A percentile compares a stretch with the other conserved stretches of the same genome.
Conservation (phyloP, 2,329 filamentous ascomycete species). For the Acephala macrosclerotiorum region DNA sequence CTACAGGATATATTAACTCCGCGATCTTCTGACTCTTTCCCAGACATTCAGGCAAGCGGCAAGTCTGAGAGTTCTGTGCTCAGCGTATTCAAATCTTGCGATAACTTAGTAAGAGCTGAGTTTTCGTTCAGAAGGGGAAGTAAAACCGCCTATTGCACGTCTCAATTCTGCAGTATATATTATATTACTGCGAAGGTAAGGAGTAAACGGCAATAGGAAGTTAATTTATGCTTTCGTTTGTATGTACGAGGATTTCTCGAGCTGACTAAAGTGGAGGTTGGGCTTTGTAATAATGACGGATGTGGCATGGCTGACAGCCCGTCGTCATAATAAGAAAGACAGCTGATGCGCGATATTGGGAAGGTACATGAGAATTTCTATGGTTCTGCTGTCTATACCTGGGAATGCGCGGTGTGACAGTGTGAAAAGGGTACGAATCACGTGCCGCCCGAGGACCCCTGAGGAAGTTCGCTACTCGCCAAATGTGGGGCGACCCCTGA, state of each 20-base stretch:
- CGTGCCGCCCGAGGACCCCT: not conserved
- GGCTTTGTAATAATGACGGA: constrained; percentile 9
- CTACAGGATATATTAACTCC: constrained; percentile 10
- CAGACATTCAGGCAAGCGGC: not conserved
- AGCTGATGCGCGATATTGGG: constrained; percentile 8
- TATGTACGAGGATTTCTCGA: not conserved
- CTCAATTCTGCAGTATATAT: constrained; percentile 8
- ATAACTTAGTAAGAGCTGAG: not conserved
- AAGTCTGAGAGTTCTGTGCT: not conserved
- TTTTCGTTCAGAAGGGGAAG: not conserved
- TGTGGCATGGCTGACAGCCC: not conserved
- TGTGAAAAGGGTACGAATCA: not conserved
- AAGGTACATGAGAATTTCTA: not conserved
- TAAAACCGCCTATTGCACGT: not conserved
- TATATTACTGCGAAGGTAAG: constrained; percentile 1
- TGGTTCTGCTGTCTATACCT: constrained; percentile 1
- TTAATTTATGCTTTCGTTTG: constrained; percentile 1
- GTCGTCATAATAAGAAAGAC: constrained; percentile 2
- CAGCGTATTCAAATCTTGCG: not conserved
- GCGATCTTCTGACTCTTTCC: not conserved
- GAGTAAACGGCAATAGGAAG: not conserved
- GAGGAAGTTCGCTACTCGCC: not conserved
- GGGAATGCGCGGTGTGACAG: not conserved
- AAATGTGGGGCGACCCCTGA: not conserved
- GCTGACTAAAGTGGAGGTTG: constrained; percentile 8